These are phyloP conservation scores for Gossypium rotundifolium DNA, from an alignment of 345 rosid species.

Conservation along the genomic window DNA sequence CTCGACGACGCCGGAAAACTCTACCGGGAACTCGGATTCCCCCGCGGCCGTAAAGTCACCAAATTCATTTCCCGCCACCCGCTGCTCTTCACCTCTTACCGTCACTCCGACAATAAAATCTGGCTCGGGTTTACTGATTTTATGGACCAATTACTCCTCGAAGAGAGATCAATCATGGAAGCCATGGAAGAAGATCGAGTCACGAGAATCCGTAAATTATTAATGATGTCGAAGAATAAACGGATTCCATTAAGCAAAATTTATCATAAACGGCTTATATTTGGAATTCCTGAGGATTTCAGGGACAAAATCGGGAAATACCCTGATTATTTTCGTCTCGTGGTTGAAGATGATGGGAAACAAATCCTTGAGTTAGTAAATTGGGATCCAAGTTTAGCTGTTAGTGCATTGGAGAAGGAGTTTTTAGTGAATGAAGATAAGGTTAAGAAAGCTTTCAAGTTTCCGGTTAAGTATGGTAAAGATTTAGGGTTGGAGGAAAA, in stretches of 20 bases:
- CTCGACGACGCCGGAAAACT: constrained; percentile 81
- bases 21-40: constrained; percentile 75
- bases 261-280: constrained; percentile 61
- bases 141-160: constrained; percentile 61
- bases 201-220: constrained; percentile 47
- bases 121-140: constrained; percentile 71
- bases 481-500: constrained; percentile 54
- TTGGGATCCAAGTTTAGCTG: constrained; percentile 65
- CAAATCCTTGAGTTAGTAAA: constrained; percentile 63
- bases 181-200: constrained; percentile 61
- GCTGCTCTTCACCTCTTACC: constrained; percentile 50
- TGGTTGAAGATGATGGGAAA: constrained; percentile 52
- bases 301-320: constrained; percentile 63
- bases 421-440: constrained; percentile 23
- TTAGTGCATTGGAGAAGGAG: constrained; percentile 34
- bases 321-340: constrained; percentile 55
- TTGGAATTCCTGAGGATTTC: constrained; percentile 88
- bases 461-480: constrained; percentile 61
- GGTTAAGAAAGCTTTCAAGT: constrained; percentile 54
- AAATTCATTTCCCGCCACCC: constrained; percentile 61
- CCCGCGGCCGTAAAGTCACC: constrained; percentile 80
- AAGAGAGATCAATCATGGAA: constrained; percentile 48
- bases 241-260: constrained; percentile 66
- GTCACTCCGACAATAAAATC: constrained; percentile 61
- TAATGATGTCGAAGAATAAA: constrained; percentile 77